These are phyloP conservation scores for Cylindrodendrum hubeiense DNA, from an alignment of 2,329 filamentous ascomycete species.

Conservation along the genomic window DNA sequence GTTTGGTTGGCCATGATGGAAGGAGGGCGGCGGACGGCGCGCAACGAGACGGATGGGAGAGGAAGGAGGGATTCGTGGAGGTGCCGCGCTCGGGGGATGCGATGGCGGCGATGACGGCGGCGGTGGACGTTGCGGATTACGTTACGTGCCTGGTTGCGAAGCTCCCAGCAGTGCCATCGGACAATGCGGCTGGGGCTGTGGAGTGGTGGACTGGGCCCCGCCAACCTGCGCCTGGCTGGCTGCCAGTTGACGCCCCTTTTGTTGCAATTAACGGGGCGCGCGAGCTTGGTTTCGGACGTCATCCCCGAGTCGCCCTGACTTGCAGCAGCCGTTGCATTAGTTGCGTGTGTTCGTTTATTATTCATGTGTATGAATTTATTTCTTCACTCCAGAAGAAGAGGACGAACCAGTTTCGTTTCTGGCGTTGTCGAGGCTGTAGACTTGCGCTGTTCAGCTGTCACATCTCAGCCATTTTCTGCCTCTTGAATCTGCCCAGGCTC, in stretches of 20 bases:
- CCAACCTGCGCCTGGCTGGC: constrained; percentile 28
- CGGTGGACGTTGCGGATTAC: constrained; percentile 43
- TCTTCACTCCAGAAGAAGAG: background rate
- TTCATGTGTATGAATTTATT: background rate
- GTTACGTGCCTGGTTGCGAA: constrained; percentile 44
- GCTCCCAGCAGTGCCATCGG: constrained; percentile 38
- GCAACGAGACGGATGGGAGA: constrained; percentile 28
- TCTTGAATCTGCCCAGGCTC: background rate
- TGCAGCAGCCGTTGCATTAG: background rate
- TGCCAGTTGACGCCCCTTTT: constrained; percentile 13
- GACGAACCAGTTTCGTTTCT: no score
- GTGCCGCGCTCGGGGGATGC: constrained; percentile 34
- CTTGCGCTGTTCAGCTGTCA: background rate
- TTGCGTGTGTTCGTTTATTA: background rate
- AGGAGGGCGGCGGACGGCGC: constrained; percentile 38
- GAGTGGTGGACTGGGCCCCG: constrained; percentile 34
- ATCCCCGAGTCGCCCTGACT: background rate
- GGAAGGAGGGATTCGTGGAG: constrained; percentile 22
- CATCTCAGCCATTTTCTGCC: background rate
- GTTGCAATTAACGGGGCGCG: constrained; percentile 28
- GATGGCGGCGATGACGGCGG: constrained; percentile 35
- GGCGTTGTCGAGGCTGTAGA: background rate
- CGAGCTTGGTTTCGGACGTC: constrained; percentile 13
- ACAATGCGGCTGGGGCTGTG: constrained; percentile 43
- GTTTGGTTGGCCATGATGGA: constrained; percentile 92